Evolutionary conservation across 1,284 basidiomycete genomes (phyloP).

Genomic region (Lentinus polychrous): DNA sequence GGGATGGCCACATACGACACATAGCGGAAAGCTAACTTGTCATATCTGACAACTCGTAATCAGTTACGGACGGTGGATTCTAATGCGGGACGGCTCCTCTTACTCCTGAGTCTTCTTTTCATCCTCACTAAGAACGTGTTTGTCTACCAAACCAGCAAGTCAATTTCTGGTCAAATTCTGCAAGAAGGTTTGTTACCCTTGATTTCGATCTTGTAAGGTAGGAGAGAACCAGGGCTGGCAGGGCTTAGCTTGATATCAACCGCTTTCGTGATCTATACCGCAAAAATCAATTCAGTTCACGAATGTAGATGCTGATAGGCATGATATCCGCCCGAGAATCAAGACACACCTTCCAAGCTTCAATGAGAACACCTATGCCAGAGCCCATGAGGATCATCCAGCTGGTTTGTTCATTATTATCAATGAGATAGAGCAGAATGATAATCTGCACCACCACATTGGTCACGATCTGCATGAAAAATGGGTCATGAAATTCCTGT

Average conservation of each 20-base stretch:
- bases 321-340: not conserved
- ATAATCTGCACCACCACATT: slow-evolving; percentile 91
- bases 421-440: slow-evolving; percentile 88
- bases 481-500: not conserved
- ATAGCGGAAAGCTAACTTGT: slow-evolving; percentile 84
- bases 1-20: slow-evolving; percentile 87
- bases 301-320: not conserved
- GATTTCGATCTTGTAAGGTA: slow-evolving; percentile 81
- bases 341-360: slow-evolving; percentile 85
- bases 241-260: slow-evolving; percentile 74
- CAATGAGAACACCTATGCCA: slow-evolving; percentile 83
- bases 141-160: slow-evolving; percentile 45
- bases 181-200: slow-evolving; percentile 46
- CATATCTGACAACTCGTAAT: slow-evolving; percentile 45
- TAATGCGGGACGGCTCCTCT: slow-evolving; percentile 29
- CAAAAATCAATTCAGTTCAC: not conserved
- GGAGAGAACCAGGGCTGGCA: slow-evolving; percentile 48
- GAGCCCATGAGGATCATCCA: slow-evolving; percentile 95
- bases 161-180: not conserved
- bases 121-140: slow-evolving; percentile 88
- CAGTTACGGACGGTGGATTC: slow-evolving; percentile 13
- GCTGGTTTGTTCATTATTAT: slow-evolving; percentile 91
- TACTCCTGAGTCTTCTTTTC: slow-evolving; percentile 98
- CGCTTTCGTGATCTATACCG: slow-evolving; percentile 69
- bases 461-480: slow-evolving; percentile 64